Percentiles rank a stretch among this genome's conserved stretches.
phyloP scores from a whole-genome alignment of 202 grass and related monocot species.

The Zizania palustris region DNA sequence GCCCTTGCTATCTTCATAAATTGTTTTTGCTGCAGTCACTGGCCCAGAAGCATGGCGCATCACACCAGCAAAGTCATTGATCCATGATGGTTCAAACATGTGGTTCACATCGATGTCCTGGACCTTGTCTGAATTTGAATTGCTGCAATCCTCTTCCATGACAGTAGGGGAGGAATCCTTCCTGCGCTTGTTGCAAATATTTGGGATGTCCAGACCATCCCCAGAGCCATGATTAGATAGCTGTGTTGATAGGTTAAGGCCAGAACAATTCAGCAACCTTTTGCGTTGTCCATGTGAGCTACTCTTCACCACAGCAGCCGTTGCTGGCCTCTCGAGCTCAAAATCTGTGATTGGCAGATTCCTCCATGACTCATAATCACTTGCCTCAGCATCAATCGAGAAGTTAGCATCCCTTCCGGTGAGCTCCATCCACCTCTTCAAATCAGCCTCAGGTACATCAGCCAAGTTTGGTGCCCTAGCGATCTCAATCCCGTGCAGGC shows the following conservation, averaged over 20 bases:
- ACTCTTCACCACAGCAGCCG: conserved; percentile 46
- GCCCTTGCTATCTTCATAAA: conserved; percentile 87
- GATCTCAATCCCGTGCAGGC: conserved; percentile 83
- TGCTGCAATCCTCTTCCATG: conserved; percentile 83
- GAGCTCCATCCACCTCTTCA: conserved; percentile 85
- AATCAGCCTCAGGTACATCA: conserved; percentile 60
- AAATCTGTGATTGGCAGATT: conserved; percentile 75
- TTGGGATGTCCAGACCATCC: conserved; percentile 55
- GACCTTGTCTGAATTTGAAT: conserved; percentile 70
- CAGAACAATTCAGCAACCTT: conserved; percentile 70
- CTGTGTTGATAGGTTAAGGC: conserved; percentile 75
- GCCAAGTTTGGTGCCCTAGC: conserved; percentile 62
- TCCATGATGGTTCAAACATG: conserved; percentile 65
- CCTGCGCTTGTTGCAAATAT: conserved; percentile 57
- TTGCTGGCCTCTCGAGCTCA: conserved; percentile 68
- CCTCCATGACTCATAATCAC: conserved; percentile 91
- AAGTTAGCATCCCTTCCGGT: conserved; percentile 83
- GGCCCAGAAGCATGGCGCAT: conserved; percentile 84
- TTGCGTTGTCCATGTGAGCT: conserved; percentile 57
- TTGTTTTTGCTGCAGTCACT: conserved; percentile 85
- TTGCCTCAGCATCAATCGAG: conserved; percentile 58
- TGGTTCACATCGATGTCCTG: conserved; percentile 58
- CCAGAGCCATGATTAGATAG: conserved; percentile 55
- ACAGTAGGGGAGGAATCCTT: conserved; percentile 66
- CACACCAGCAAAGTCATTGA: conserved; percentile 81